A percentile compares a stretch with the other conserved stretches of the same genome.
Evolutionary conservation across 2,329 filamentous ascomycete genomes (phyloP).

Genomic region (Cadophora gregata): DNA sequence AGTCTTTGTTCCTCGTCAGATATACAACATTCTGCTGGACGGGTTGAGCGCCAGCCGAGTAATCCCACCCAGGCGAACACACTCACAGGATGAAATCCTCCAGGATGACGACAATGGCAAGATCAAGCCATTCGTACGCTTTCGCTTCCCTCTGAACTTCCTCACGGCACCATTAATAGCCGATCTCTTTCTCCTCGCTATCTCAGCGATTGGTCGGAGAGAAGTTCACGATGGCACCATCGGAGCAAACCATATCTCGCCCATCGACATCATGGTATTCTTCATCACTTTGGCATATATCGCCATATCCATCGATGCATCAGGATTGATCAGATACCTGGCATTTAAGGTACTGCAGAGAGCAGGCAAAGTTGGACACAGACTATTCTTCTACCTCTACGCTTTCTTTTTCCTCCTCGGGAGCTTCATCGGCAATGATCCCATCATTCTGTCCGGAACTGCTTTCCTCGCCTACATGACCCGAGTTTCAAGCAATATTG

Average conservation of each 20-base stretch:
- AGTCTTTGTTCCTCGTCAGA: conserved; percentile 59
- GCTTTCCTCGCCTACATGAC: conserved; percentile 79
- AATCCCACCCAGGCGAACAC: conserved; percentile 51
- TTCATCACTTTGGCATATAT: conserved; percentile 78
- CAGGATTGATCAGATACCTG: conserved; percentile 72
- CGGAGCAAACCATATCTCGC: conserved; percentile 68
- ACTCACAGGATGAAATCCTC: conserved; percentile 35
- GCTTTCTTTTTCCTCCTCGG: conserved; percentile 73
- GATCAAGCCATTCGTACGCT: conserved; percentile 51
- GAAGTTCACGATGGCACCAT: conserved; percentile 74
- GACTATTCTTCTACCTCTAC: conserved; percentile 76
- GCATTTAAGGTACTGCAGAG: conserved; percentile 73
- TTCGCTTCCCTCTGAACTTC: conserved; percentile 71
- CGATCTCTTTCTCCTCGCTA: conserved; percentile 73
- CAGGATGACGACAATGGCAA: conserved; percentile 40
- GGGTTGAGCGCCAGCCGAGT: conserved; percentile 56
- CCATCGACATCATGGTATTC: conserved; percentile 76
- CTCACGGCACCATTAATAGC: conserved; percentile 74
- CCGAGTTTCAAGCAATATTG: conserved; percentile 73
- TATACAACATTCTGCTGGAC: conserved; percentile 54
- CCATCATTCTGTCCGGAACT: conserved; percentile 76
- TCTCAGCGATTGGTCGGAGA: conserved; percentile 67
- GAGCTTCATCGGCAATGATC: conserved; percentile 75
- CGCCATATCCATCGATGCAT: conserved; percentile 78
- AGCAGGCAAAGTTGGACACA: conserved; percentile 70